Evolutionary conservation across 805 yeast genomes (phyloP).

Genomic region (Zygosaccharomyces gambellarensis): DNA sequence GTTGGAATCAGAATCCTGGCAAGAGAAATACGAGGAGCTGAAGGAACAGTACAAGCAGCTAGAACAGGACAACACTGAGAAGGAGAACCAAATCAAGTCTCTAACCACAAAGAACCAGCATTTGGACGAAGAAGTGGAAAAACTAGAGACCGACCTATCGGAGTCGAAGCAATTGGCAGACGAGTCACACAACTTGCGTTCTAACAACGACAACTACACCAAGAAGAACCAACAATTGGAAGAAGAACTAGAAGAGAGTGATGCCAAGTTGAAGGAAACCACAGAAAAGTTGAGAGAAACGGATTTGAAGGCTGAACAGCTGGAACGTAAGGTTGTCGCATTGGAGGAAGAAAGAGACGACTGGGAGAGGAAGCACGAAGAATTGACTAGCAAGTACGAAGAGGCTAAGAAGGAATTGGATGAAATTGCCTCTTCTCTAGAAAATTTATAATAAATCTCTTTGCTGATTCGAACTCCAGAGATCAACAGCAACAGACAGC

Average conservation of each 20-base stretch:
- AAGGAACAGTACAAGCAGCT: constrained; percentile 74
- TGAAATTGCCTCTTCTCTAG: constrained; percentile 94
- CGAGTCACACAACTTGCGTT: constrained; percentile 81
- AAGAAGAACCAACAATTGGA: constrained; percentile 86
- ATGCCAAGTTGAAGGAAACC: constrained; percentile 85
- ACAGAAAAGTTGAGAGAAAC: constrained; percentile 92
- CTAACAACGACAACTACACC: constrained; percentile 84
- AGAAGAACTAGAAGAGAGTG: constrained; percentile 86
- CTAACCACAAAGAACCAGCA: constrained; percentile 87
- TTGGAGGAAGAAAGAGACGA: constrained; percentile 89
- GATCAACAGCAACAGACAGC: not conserved
- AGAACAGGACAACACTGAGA: constrained; percentile 87
- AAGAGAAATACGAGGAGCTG: constrained; percentile 90
- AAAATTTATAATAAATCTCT: constrained; percentile 37
- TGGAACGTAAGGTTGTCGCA: constrained; percentile 89
- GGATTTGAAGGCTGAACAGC: constrained; percentile 92
- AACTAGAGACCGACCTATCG: constrained; percentile 34
- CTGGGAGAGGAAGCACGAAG: constrained; percentile 87
- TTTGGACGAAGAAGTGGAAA: constrained; percentile 77
- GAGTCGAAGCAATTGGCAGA: constrained; percentile 75
- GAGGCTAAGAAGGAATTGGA: constrained; percentile 91
- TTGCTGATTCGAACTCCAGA: not conserved
- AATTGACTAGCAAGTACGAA: constrained; percentile 72
- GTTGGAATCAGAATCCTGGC: constrained; percentile 95
- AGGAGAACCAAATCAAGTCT: constrained; percentile 92